A percentile compares a stretch with the other conserved stretches of the same genome.
Evolutionary conservation across 2,329 filamentous ascomycete species (phyloP).

Genomic region (Mycosphaerella arachidis): DNA sequence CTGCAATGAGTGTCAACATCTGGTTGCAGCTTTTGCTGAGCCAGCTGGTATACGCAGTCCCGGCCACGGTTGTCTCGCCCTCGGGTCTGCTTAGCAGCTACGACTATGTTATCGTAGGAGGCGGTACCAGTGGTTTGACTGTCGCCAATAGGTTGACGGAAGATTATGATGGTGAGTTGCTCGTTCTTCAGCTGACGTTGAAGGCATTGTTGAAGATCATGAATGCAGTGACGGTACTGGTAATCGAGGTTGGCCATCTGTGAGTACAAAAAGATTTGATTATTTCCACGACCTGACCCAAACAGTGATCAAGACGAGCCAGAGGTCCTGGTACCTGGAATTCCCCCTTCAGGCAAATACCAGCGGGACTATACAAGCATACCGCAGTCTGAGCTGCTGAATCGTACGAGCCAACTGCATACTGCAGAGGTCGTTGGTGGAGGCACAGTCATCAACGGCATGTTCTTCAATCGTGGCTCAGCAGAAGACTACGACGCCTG

Average conservation of each 20-base stretch:
- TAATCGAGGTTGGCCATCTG: not conserved
- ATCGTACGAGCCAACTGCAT: not conserved
- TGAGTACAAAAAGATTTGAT: not conserved
- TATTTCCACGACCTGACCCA: not conserved
- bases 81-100: not conserved
- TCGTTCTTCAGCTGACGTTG: not conserved
- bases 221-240: not conserved
- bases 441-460: constrained; percentile 32
- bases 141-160: constrained; percentile 21
- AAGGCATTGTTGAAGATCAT: not conserved
- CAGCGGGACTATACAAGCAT: constrained; percentile 1
- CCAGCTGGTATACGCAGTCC: too few species aligned
- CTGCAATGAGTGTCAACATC: too few species aligned
- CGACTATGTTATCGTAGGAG: constrained; percentile 19
- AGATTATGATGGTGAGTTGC: not conserved
- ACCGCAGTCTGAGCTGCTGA: constrained; percentile 1
- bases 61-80: too few species aligned
- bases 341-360: constrained; percentile 7
- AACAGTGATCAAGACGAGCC: not conserved
- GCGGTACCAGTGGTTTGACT: constrained; percentile 20
- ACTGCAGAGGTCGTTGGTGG: constrained; percentile 33
- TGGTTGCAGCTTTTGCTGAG: too few species aligned
- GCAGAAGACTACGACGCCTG: constrained; percentile 36
- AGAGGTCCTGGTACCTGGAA: constrained; percentile 6
- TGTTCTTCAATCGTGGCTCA: constrained; percentile 32